Evolutionary conservation across 2,329 filamentous ascomycete genomes (phyloP).

Genomic region (Colletotrichum liaoningense): DNA sequence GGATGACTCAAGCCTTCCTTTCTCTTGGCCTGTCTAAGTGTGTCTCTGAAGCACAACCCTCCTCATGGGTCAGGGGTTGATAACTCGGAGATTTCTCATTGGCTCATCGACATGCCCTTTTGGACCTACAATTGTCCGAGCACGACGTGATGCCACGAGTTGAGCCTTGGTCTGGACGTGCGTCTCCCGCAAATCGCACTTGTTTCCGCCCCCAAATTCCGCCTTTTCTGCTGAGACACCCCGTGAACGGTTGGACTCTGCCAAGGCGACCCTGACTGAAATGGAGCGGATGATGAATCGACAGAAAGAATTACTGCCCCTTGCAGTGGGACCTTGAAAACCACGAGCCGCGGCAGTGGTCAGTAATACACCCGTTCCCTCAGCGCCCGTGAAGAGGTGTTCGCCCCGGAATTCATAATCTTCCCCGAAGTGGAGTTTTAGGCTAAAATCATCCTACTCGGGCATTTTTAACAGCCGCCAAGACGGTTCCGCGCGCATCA

Average conservation of each 20-base stretch:
- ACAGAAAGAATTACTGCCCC: background rate
- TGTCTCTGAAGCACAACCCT: background rate
- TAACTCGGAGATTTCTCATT: background rate
- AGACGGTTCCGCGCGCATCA: background rate
- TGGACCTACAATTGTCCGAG: conserved; percentile 11
- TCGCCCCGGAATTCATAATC: background rate
- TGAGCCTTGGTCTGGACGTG: conserved; percentile 4
- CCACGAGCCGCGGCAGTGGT: background rate
- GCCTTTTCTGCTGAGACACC: background rate
- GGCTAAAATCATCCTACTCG: background rate
- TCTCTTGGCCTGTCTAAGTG: background rate
- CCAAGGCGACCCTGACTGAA: background rate
- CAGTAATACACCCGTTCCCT: background rate
- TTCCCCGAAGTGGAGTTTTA: background rate
- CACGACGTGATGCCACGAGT: background rate
- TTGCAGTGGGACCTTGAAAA: background rate
- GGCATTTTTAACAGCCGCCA: background rate
- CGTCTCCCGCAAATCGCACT: background rate
- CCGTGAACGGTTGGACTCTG: conserved; percentile 21
- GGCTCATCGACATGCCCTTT: background rate
- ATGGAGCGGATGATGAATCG: too few relatives aligned
- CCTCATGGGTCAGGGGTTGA: background rate
- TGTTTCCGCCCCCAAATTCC: background rate
- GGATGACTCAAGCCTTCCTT: conserved; percentile 3
- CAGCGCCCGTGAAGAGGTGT: background rate